Evolutionary conservation across 2,329 filamentous ascomycete species (phyloP), one percentile per base, ranked within the genome.

Genomic region (Colletotrichum brevisporum): DNA sequence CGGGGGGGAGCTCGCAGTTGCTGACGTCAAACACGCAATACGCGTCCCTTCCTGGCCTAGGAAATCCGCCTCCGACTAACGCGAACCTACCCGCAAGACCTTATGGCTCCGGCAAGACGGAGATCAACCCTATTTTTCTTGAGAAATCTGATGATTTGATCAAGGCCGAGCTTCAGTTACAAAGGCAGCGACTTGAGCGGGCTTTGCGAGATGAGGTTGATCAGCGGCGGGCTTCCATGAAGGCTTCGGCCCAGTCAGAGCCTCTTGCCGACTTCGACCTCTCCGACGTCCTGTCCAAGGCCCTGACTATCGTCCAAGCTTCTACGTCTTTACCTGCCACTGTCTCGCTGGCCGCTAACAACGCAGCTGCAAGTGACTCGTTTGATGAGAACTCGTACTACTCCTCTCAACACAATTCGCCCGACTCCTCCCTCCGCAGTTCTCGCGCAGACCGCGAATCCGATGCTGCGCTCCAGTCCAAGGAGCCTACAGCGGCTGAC

Each of bases 351-450:
- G 81, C 78, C 81, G 81, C 67, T 69, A 86, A 91, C 80, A 85
- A 85, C 76, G 89, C 90, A 79, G 86, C 82, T 73, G 82, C 88
- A 77, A 92, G 87, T 86, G 93, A 95, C 80, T 96, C 94, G 43
- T 93, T 94, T 83, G 94, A 98, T 82, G 92, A 97, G 79, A 94
- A 97, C 77, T 96, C 94, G 48, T 97, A 97, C 81, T 98, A 98
- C 85, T 98, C 95, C 73, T 98, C 95, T 82, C 93, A 92, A 83
- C 91, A 95, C 84, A 93, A 95, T 79, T 97, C 94, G 72, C 88
- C 89, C 69, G 85, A 89, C 64, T 86, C 65, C 39, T 71, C 84
- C 36, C 83, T 82, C 57, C 81, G 83, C 68, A 82, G 83, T 47
- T 82, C 84, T 31, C 83, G 82, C 67, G 75, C 83, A 82, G 88